These are phyloP conservation scores for Diaporthe sp. DNA, from an alignment of 2,329 filamentous ascomycete genomes.

Conservation along the genomic window DNA sequence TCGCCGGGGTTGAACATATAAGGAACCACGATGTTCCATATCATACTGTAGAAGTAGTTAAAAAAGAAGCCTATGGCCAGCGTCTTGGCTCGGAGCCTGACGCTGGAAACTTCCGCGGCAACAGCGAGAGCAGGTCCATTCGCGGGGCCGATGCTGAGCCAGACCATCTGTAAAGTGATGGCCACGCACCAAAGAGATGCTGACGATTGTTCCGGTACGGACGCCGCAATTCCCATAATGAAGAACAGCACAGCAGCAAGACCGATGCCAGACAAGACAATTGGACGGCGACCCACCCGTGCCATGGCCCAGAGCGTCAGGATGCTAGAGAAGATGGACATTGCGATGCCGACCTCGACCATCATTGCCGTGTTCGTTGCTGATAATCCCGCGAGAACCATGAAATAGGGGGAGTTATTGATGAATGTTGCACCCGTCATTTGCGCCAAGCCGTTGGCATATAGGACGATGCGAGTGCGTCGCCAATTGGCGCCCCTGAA, in stretches of 20 bases:
- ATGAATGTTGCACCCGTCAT: conserved; percentile 32
- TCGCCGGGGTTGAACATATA: conserved; percentile 26
- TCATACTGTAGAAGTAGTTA: conserved; percentile 31
- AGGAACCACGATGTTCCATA: conserved; percentile 30
- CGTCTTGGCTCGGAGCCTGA: conserved; percentile 29
- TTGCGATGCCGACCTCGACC: conserved; percentile 30
- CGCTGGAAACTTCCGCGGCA: conserved; percentile 23
- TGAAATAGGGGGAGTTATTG: conserved; percentile 29
- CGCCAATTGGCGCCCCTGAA: conserved; percentile 26
- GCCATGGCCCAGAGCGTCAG: conserved; percentile 30
- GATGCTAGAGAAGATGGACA: conserved; percentile 26
- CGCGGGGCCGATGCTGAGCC: conserved; percentile 31
- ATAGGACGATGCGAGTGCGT: conserved; percentile 28
- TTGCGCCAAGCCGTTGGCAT: conserved; percentile 27
- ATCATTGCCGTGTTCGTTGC: conserved; percentile 25
- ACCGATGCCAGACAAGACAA: conserved; percentile 15
- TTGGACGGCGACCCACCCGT: conserved; percentile 8
- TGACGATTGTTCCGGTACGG: conserved; percentile 24
- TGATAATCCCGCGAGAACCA: conserved; percentile 26
- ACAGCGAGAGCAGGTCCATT: conserved; percentile 23
- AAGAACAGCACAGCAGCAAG: conserved; percentile 29
- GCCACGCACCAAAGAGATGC: conserved; percentile 27
- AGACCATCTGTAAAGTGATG: conserved; percentile 29
- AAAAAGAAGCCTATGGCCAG: conserved; percentile 33
- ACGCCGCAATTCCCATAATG: conserved; percentile 26